A percentile compares a stretch with the other conserved stretches of the same genome.
phyloP scores from a whole-genome alignment of 2,329 filamentous ascomycete genomes.

The Alternaria sp. region DNA sequence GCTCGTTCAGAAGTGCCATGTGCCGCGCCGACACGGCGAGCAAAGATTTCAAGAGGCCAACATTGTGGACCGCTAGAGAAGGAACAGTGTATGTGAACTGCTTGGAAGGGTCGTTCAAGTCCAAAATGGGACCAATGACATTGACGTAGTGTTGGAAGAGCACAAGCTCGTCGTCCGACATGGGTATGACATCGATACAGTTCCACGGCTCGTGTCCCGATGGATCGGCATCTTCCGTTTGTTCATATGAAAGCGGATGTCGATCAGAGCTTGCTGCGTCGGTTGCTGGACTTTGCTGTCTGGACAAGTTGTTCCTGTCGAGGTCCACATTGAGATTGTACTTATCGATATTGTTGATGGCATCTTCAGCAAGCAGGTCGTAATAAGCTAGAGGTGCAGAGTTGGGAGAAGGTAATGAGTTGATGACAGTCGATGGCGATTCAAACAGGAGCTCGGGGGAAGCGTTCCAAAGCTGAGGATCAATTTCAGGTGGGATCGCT shows the following conservation, averaged over 20 bases:
- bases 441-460: slow-evolving; percentile 44
- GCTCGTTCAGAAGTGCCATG: slow-evolving; percentile 50
- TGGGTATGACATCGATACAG: slow-evolving; percentile 24
- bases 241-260: slow-evolving; percentile 14
- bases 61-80: slow-evolving; percentile 56
- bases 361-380: slow-evolving; percentile 55
- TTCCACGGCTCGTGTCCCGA: slow-evolving; percentile 36
- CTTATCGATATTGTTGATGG: slow-evolving; percentile 46
- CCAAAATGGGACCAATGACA: slow-evolving; percentile 49
- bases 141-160: slow-evolving; percentile 51
- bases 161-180: slow-evolving; percentile 47
- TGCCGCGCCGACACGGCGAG: slow-evolving; percentile 64
- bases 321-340: slow-evolving; percentile 43
- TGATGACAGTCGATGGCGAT: slow-evolving; percentile 37
- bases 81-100: slow-evolving; percentile 47
- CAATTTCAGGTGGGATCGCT: slow-evolving; percentile 27
- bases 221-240: slow-evolving; percentile 2
- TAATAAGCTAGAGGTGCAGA: slow-evolving; percentile 58
- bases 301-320: slow-evolving; percentile 32
- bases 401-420: slow-evolving; percentile 49
- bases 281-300: slow-evolving; percentile 32
- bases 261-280: slow-evolving; percentile 23
- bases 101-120: slow-evolving; percentile 53
- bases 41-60: slow-evolving; percentile 64
- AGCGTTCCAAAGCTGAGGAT: slow-evolving; percentile 25